A percentile compares a stretch with the other conserved stretches of the same genome.
These are phyloP conservation scores for Solanum tacnaense DNA, from an alignment of 257 asterid species.

Conservation along the genomic window DNA sequence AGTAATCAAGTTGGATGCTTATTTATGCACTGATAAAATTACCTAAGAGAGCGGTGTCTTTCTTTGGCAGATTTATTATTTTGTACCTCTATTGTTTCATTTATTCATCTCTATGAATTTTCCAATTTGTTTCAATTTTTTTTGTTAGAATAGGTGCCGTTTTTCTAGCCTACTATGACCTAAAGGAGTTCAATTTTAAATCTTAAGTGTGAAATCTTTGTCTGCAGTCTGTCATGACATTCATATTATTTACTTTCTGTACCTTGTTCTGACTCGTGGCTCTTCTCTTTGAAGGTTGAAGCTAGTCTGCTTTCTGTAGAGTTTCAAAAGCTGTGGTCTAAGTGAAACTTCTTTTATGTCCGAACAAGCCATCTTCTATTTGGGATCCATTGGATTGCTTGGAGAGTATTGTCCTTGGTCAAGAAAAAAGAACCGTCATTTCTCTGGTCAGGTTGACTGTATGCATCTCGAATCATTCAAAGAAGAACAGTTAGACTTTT, in stretches of 20 bases:
- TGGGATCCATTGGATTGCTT: constrained; percentile 9
- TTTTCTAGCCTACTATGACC: background rate
- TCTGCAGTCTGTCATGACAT: background rate
- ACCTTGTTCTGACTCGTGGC: background rate
- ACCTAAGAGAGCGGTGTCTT: background rate
- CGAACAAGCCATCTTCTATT: constrained; percentile 12
- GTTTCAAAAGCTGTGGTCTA: background rate
- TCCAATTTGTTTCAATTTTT: background rate
- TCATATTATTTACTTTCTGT: background rate
- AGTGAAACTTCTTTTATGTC: constrained; percentile 10
- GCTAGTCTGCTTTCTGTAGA: background rate
- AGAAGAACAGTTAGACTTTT: background rate
- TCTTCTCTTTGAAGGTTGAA: background rate
- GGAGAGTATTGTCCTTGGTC: constrained; percentile 9
- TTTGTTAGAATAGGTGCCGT: background rate
- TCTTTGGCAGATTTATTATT: background rate
- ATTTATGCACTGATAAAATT: background rate
- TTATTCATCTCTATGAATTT: background rate
- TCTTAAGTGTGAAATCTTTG: background rate
- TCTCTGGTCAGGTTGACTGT: background rate
- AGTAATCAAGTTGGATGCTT: background rate
- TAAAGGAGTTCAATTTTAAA: background rate
- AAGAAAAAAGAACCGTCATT: background rate
- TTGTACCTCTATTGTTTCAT: background rate
- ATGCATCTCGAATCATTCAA: constrained; percentile 4